These are phyloP conservation scores for Inga leiocalycina DNA, from an alignment of 306 rosid species.

Conservation along the genomic window DNA sequence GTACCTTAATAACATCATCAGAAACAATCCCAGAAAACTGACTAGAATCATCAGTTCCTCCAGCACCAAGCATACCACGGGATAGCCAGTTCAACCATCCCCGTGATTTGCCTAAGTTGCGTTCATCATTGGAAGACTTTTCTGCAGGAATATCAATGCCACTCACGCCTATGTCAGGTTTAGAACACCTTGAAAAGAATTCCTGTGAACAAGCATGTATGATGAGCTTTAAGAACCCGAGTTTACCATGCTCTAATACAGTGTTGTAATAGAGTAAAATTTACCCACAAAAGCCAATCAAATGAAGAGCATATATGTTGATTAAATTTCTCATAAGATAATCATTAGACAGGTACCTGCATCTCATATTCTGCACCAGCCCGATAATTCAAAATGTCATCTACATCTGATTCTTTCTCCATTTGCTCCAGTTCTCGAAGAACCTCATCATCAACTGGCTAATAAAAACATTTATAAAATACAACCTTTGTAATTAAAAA, in stretches of 20 bases:
- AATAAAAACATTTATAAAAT: slow-evolving; percentile 37
- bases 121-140: slow-evolving; percentile 64
- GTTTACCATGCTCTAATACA: slow-evolving; percentile 9
- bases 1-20: slow-evolving; percentile 87
- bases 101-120: slow-evolving; percentile 55
- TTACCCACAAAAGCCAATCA: slow-evolving; percentile 26
- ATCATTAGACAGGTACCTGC: slow-evolving; percentile 55
- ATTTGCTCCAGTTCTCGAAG: slow-evolving; percentile 75
- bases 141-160: slow-evolving; percentile 46
- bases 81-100: slow-evolving; percentile 99
- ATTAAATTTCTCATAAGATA: slow-evolving; percentile 25
- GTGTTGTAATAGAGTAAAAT: not conserved
- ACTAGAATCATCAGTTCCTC: slow-evolving; percentile 92
- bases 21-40: slow-evolving; percentile 97
- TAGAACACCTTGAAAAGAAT: slow-evolving; percentile 51
- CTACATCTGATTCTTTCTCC: slow-evolving; percentile 90
- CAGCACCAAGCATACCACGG: slow-evolving; percentile 99
- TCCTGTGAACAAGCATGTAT: slow-evolving; percentile 49
- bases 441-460: slow-evolving; percentile 73
- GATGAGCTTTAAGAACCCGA: slow-evolving; percentile 19
- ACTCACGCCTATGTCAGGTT: slow-evolving; percentile 37
- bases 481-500: not conserved
- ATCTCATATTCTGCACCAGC: slow-evolving; percentile 79
- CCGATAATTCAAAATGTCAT: slow-evolving; percentile 82
- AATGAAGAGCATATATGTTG: slow-evolving; percentile 17